phyloP scores from a whole-genome alignment of 1,284 basidiomycete genomes.

The Cutaneotrichosporon sp. region DNA sequence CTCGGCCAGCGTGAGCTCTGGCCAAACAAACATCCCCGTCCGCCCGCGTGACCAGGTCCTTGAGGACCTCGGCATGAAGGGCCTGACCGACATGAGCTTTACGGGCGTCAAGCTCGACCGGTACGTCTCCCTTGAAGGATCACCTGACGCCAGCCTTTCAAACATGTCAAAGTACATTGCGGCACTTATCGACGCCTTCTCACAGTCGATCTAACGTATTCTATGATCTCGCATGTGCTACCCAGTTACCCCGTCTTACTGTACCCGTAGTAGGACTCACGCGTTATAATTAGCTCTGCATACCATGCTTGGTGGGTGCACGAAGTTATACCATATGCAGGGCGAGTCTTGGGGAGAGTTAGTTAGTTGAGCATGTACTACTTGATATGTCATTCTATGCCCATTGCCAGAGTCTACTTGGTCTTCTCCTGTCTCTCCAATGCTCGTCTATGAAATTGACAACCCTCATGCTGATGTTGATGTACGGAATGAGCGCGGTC shows the following conservation, averaged over 20 bases:
- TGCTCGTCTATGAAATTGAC: too few relatives aligned
- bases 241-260: constrained; percentile 10
- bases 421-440: too few relatives aligned
- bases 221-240: constrained; percentile 1
- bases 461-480: too few relatives aligned
- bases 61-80: constrained; percentile 50
- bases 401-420: neutral
- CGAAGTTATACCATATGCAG: neutral
- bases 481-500: too few relatives aligned
- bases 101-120: constrained; percentile 38
- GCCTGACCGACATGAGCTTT: constrained; percentile 45
- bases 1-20: constrained; percentile 21
- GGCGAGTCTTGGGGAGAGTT: neutral
- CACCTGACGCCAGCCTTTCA: constrained; percentile 10
- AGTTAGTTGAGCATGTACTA: neutral
- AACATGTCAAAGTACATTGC: constrained; percentile 47
- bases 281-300: constrained; percentile 11
- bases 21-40: constrained; percentile 11
- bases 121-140: constrained; percentile 22
- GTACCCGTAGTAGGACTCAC: constrained; percentile 4
- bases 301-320: neutral
- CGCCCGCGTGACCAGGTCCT: constrained; percentile 39
- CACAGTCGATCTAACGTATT: constrained; percentile 7
- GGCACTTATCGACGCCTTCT: constrained; percentile 36
- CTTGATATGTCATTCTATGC: neutral